phyloP scores from a whole-genome alignment of 1,284 basidiomycete genomes.

The Cutaneotrichosporon curvatum region DNA sequence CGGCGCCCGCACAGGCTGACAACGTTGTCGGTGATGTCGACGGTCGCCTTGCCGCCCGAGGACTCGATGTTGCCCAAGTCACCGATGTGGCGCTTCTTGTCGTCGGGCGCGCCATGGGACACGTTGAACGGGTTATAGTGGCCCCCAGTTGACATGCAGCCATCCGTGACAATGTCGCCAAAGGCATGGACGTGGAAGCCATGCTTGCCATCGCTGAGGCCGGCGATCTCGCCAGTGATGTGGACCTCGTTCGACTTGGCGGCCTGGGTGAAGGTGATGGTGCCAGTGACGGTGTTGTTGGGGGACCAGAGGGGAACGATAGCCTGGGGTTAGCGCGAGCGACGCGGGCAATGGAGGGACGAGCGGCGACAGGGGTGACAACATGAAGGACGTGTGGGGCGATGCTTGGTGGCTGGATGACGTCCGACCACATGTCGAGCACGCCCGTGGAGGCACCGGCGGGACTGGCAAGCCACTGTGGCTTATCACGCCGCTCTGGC shows the following conservation, averaged over 20 bases:
- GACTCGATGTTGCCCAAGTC: conserved; percentile 16
- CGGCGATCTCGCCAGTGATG: conserved; percentile 10
- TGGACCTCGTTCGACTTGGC: conserved; percentile 1
- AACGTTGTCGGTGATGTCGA: neutral
- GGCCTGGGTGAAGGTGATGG: conserved; percentile 9
- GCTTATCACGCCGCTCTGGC: no score
- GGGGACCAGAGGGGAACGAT: conserved; percentile 4
- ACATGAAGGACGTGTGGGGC: no score
- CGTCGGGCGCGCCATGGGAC: conserved; percentile 10
- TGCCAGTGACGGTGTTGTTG: conserved; percentile 6
- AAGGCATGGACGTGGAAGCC: conserved; percentile 17
- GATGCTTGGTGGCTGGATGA: no score
- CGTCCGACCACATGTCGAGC: no score
- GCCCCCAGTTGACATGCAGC: conserved; percentile 7
- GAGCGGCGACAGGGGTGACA: no score
- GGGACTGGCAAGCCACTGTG: no score
- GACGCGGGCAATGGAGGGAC: no score
- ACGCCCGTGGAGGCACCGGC: no score
- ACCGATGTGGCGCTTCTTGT: conserved; percentile 12
- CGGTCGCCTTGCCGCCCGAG: neutral
- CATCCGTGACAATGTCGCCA: conserved; percentile 9
- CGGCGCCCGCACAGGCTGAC: conserved; percentile 7
- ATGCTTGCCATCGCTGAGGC: conserved; percentile 6
- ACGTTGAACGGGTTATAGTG: conserved; percentile 17
- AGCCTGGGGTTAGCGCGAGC: conserved; percentile 1